Evolutionary conservation across 495 filamentous ascomycete species (phyloP).

Genomic region (Xeromyces bisporus): DNA sequence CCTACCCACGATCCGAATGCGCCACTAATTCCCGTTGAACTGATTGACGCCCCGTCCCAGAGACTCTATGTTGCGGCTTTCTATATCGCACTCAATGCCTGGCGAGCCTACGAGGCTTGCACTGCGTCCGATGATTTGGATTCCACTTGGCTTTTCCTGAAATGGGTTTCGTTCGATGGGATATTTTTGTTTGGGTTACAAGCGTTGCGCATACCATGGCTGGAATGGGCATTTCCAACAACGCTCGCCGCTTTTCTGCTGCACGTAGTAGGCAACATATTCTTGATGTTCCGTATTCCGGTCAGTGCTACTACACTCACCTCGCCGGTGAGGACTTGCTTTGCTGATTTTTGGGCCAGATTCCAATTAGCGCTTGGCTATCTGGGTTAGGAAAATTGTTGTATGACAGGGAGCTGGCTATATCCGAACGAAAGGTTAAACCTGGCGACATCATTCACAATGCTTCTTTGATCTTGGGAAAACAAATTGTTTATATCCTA

Average conservation of each 20-base stretch:
- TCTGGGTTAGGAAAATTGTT: conserved; percentile 52
- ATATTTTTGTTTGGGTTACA: conserved; percentile 74
- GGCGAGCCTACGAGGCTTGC: conserved; percentile 72
- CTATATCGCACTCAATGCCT: conserved; percentile 54
- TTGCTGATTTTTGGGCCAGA: conserved; percentile 23
- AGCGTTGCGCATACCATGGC: conserved; percentile 78
- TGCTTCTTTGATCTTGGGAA: conserved; percentile 79
- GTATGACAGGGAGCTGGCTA: conserved; percentile 78
- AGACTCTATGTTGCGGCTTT: conserved; percentile 67
- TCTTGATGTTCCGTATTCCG: conserved; percentile 84
- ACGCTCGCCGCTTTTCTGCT: conserved; percentile 45
- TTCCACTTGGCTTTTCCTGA: conserved; percentile 74
- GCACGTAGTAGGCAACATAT: conserved; percentile 55
- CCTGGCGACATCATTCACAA: conserved; percentile 74
- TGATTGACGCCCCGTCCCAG: conserved; percentile 79
- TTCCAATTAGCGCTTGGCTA: conserved; percentile 51
- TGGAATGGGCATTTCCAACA: conserved; percentile 67
- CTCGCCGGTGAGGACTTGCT: no score
- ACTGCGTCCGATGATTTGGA: conserved; percentile 59
- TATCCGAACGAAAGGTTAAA: conserved; percentile 79
- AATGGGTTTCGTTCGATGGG: conserved; percentile 76
- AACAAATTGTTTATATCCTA: conserved; percentile 89
- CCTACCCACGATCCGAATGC: conserved; percentile 11
- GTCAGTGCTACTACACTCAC: conserved; percentile 25
- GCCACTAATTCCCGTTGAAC: conserved; percentile 55